Percentiles rank a stretch among this genome's conserved stretches.
phyloP scores from a whole-genome alignment of 768 basidiomycete species.

The Zangia roseola region DNA sequence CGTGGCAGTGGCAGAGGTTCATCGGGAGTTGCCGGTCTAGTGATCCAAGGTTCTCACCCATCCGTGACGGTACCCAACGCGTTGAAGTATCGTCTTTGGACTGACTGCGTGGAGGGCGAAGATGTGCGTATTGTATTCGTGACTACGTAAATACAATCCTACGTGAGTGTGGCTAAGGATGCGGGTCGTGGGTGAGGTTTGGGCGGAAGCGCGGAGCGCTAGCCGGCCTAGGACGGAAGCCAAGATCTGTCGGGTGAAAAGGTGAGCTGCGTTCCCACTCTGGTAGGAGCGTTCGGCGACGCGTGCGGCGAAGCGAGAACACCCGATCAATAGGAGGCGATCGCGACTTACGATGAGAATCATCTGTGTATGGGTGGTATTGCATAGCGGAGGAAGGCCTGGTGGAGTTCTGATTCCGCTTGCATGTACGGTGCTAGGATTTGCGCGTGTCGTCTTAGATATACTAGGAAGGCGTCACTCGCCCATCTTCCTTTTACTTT shows the following conservation, averaged over 20 bases:
- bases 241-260: too few relatives aligned
- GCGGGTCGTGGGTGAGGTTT: too few relatives aligned
- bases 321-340: background rate
- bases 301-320: background rate
- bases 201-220: too few relatives aligned
- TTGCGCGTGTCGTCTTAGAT: constrained; percentile 29
- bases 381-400: constrained; percentile 1
- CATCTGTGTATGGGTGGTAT: constrained; percentile 3
- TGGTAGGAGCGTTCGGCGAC: background rate
- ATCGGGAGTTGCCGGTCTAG: too few relatives aligned
- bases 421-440: constrained; percentile 35
- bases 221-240: too few relatives aligned
- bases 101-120: background rate
- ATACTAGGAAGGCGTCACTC: constrained; percentile 33
- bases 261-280: too few relatives aligned
- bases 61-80: too few relatives aligned
- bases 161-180: too few relatives aligned
- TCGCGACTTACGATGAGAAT: background rate
- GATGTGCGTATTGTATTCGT: background rate
- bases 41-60: too few relatives aligned
- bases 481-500: constrained; percentile 32
- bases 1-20: too few relatives aligned
- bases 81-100: too few relatives aligned
- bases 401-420: constrained; percentile 3
- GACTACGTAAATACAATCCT: background rate